Conservation (phyloP, 495 filamentous ascomycete species). For the Penicillium desertorum region DNA sequence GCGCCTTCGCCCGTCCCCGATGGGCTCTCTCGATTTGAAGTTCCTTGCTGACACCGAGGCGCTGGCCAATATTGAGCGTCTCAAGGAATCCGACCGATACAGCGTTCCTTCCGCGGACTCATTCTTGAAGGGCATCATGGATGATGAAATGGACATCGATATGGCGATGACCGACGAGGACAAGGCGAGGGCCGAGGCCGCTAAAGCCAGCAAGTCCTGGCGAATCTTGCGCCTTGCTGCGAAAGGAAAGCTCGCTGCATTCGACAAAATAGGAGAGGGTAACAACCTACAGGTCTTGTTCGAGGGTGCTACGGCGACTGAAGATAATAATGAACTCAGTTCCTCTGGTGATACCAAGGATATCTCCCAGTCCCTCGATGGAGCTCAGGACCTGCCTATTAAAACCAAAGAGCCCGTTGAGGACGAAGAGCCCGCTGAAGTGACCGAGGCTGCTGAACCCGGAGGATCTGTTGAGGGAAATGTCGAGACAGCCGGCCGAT, state of each 20-base stretch:
- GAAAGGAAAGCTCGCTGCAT: conserved; percentile 65
- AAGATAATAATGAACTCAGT: conserved; percentile 17
- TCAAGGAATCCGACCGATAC: conserved; percentile 57
- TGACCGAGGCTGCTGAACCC: conserved; percentile 14
- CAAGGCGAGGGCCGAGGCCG: conserved; percentile 60
- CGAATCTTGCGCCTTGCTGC: conserved; percentile 76
- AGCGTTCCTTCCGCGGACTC: conserved; percentile 54
- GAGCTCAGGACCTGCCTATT: conserved; percentile 13
- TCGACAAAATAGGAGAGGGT: conserved; percentile 83
- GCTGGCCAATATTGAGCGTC: conserved; percentile 53
- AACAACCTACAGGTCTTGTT: conserved; percentile 62
- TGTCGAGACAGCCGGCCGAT: not conserved
- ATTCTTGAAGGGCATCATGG: conserved; percentile 60
- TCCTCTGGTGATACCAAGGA: conserved; percentile 4
- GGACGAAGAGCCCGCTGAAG: not conserved
- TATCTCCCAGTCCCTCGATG: conserved; percentile 30
- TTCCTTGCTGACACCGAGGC: conserved; percentile 69
- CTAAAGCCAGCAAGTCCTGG: conserved; percentile 86
- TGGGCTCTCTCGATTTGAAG: conserved; percentile 69
- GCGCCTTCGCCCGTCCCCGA: conserved; percentile 61
- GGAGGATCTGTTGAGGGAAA: not conserved
- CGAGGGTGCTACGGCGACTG: conserved; percentile 33
- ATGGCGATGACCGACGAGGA: conserved; percentile 71
- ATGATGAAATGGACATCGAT: conserved; percentile 79
- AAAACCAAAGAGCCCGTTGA: conserved; percentile 7